Percentiles rank a stretch among this genome's conserved stretches.
phyloP scores from a whole-genome alignment of 2,329 filamentous ascomycete genomes.

The Ophiostoma fasciatum region DNA sequence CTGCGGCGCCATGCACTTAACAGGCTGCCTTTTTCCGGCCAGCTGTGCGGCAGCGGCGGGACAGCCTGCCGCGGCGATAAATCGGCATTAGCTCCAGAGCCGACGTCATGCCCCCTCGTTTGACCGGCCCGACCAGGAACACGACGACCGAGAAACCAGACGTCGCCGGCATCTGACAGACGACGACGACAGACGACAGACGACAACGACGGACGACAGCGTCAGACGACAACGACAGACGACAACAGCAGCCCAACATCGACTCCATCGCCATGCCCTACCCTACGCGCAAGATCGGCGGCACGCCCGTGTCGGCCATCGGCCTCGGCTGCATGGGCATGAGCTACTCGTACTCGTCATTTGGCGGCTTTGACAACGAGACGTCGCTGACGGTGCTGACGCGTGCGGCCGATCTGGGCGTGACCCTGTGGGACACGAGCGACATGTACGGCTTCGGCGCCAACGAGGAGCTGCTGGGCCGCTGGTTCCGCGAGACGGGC shows the following conservation, averaged over 20 bases:
- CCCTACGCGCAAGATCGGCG: constrained; percentile 29
- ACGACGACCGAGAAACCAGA: too few species aligned
- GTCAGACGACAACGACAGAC: too few species aligned
- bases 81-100: too few species aligned
- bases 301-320: constrained; percentile 28
- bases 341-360: constrained; percentile 12
- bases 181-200: too few species aligned
- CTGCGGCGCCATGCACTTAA: too few species aligned
- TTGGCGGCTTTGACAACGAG: constrained; percentile 18
- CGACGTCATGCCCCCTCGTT: too few species aligned
- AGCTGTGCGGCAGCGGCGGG: too few species aligned
- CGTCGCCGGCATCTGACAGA: too few species aligned
- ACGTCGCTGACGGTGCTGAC: constrained; percentile 27
- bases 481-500: constrained; percentile 26
- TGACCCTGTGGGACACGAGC: constrained; percentile 28
- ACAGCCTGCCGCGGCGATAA: too few species aligned
- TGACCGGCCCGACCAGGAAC: too few species aligned
- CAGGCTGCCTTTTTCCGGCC: too few species aligned
- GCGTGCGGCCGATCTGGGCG: constrained; percentile 24
- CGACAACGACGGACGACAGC: too few species aligned
- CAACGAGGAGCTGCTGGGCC: constrained; percentile 27
- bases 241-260: neutral
- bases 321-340: constrained; percentile 33
- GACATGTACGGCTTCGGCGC: constrained; percentile 30
- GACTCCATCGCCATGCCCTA: constrained; percentile 6